A percentile compares a stretch with the other conserved stretches of the same genome.
Conservation (phyloP, 306 rosid genomes). For the Cajanus cajan region DNA sequence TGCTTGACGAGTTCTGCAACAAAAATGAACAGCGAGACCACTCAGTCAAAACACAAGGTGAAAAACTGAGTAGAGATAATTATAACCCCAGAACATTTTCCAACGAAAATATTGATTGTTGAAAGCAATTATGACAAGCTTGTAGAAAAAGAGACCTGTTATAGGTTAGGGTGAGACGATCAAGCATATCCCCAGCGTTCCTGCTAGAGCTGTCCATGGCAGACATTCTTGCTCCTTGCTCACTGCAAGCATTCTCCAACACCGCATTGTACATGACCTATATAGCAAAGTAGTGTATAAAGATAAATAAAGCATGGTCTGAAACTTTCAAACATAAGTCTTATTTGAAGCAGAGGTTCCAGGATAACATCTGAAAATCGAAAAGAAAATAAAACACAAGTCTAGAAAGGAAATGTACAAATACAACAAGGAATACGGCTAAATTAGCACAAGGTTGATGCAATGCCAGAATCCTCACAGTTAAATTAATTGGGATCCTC, state of each 20-base stretch:
- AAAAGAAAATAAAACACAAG: not conserved
- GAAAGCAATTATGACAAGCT: not conserved
- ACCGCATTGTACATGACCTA: conserved; percentile 92
- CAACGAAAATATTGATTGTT: not conserved
- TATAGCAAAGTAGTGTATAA: not conserved
- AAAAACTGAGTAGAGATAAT: not conserved
- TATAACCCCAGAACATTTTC: not conserved
- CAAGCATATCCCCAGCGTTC: conserved; percentile 99
- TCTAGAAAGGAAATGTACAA: not conserved
- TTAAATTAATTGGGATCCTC: not conserved
- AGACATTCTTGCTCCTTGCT: conserved; percentile 99
- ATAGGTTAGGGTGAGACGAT: conserved; percentile 93
- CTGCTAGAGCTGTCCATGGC: conserved; percentile 99
- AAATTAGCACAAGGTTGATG: not conserved
- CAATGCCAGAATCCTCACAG: not conserved
- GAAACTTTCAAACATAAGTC: not conserved
- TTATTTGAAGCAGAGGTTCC: not conserved
- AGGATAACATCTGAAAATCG: not conserved
- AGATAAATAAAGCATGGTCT: not conserved
- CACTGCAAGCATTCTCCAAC: conserved; percentile 99
- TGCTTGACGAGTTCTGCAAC: conserved; percentile 95
- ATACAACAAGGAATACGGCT: not conserved
- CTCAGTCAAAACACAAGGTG: not conserved
- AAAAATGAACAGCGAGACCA: conserved; percentile 37
- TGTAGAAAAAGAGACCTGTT: conserved; percentile 60